Evolutionary conservation across 352 stramenopile genomes (phyloP), one percentile per base, ranked within the genome.

Genomic region (Saprolegnia parasitica): DNA sequence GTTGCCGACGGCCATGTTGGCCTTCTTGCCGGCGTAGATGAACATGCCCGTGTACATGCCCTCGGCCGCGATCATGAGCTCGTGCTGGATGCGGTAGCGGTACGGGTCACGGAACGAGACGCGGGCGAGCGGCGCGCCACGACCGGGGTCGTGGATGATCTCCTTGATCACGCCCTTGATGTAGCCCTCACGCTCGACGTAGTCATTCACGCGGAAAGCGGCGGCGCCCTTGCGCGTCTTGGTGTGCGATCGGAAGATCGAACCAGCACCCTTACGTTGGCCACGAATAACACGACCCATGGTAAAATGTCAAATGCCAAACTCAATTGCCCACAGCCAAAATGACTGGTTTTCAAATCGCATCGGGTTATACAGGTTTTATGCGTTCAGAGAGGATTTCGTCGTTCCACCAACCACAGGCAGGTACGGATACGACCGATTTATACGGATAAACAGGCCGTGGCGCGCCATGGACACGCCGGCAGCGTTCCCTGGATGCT

Each of bases 21-120:
- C 97, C 89, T 99, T 99, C 75, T 97, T 97, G 66, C 97, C 97
- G 76, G 85, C 97, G 93, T 98, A 99, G 68, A 99, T 93, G 85
- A 98, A 99, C 86, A 97, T 88, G 65, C 97, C 97, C 58, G 93
- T 98, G 94, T 99, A 99, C 94, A 99, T 98, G 78, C 96, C 97
- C 78, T 99, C 97, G 26, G 95, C 95, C 57, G 96, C 97, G 65
- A 99, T 84, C 72, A 99, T 88, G n/a, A 99, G 87, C 84, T 99
- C 95, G 75, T 95, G 88, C 70, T 96, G 89, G 74, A 90, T 82
- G 76, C 90, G 87, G 80, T 86, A 91, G 83, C 74, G 93, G 84
- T 96, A 96, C 67, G 87, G 86, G 79, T 96, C 88, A 80, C 89
- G 87, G 88, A 96, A 97, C 68, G 83, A 97, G 15, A 99, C 95